phyloP scores from a whole-genome alignment of 73 alveolate species.

The Tetrahymena borealis region DNA sequence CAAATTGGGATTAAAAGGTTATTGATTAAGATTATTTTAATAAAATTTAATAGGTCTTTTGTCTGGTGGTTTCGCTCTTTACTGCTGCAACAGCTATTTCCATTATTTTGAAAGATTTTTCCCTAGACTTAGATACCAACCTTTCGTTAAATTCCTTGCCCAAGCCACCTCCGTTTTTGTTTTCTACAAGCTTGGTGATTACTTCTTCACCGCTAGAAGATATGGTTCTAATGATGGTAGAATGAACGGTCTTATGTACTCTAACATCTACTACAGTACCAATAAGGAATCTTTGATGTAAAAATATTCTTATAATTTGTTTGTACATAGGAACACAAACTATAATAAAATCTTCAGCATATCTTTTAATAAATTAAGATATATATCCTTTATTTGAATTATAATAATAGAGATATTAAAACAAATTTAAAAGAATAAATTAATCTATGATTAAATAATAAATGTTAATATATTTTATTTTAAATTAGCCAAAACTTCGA shows the following conservation, averaged over 20 bases:
- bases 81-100: neutral
- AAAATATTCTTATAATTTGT: neutral
- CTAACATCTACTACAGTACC: neutral
- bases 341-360: too few relatives aligned
- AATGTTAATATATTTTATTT: neutral
- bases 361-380: neutral
- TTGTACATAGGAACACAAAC: neutral
- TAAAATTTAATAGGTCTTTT: neutral
- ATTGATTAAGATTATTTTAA: too few relatives aligned
- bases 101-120: neutral
- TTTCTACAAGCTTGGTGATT: neutral
- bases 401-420: too few relatives aligned
- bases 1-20: too few relatives aligned
- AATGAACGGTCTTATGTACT: neutral
- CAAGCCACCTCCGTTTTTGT: neutral
- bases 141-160: neutral
- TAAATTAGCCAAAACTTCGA: neutral
- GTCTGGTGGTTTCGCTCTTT: neutral
- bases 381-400: neutral
- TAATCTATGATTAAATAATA: neutral
- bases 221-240: neutral
- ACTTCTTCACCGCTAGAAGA: neutral
- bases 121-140: neutral
- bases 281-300: neutral
- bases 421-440: neutral